Evolutionary conservation across 768 basidiomycete genomes (phyloP).

Genomic region (Psilocybe subaeruginosa): DNA sequence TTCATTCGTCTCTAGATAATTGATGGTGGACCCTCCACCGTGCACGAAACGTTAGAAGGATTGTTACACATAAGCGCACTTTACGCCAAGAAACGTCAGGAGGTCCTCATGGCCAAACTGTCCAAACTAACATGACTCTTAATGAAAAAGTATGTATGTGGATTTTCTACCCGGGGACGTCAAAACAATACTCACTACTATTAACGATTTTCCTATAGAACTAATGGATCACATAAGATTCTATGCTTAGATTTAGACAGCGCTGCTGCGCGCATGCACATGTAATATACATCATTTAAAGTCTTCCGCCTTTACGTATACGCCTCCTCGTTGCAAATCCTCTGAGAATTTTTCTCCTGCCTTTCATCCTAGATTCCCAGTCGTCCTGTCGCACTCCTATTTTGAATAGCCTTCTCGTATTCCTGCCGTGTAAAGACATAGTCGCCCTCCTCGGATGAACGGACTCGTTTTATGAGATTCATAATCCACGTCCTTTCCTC

Average conservation of each 20-base stretch:
- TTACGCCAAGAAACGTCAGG: conserved; percentile 51
- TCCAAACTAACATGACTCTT: conserved; percentile 36
- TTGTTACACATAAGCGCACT: conserved; percentile 60
- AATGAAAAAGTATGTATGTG: conserved; percentile 7
- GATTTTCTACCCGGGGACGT: neutral
- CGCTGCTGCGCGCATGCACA: conserved; percentile 8
- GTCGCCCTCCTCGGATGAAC: conserved; percentile 36
- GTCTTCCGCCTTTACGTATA: conserved; percentile 13
- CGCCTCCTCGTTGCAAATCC: conserved; percentile 8
- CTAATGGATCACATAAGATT: neutral
- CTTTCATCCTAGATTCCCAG: conserved; percentile 26
- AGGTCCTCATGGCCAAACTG: conserved; percentile 50
- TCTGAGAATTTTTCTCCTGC: conserved; percentile 9
- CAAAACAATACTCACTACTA: neutral
- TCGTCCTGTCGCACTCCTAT: conserved; percentile 39
- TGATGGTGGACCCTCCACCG: conserved; percentile 7
- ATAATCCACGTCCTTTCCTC: conserved; percentile 60
- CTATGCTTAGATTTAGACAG: conserved; percentile 19
- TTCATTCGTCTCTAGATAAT: conserved; percentile 16
- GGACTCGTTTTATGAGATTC: conserved; percentile 51
- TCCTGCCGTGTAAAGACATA: conserved; percentile 59
- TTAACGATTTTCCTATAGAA: neutral
- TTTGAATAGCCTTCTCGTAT: conserved; percentile 53
- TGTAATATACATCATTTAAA: conserved; percentile 18
- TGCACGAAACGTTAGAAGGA: conserved; percentile 64